Percentiles rank a stretch among this genome's conserved stretches.
Evolutionary conservation across 2,329 filamentous ascomycete species (phyloP).

Genomic region (Cucurbitaria berberidis): DNA sequence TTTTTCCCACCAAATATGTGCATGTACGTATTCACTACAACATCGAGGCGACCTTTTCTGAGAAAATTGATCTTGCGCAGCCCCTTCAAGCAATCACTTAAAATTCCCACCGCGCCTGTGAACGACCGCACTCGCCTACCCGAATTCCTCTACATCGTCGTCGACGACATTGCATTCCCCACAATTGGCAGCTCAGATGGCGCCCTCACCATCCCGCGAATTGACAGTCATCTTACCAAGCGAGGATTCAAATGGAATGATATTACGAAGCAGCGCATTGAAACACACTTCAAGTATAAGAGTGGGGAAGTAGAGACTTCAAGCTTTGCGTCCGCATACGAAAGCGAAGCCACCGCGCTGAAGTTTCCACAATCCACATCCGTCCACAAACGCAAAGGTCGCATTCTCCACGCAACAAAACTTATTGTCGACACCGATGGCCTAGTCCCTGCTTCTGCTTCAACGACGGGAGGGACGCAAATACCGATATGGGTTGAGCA

Average conservation of each 20-base stretch:
- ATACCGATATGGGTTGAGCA: constrained; percentile 13
- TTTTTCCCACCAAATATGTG: background rate
- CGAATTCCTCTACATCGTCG: background rate
- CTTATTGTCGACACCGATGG: constrained; percentile 1
- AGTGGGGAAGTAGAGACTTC: background rate
- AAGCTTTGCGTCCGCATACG: constrained; percentile 6
- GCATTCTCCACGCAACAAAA: background rate
- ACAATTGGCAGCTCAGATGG: background rate
- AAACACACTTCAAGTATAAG: constrained; percentile 1
- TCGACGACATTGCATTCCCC: background rate
- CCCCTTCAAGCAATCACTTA: background rate
- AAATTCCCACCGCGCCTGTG: background rate
- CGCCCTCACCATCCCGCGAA: background rate
- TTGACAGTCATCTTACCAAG: background rate
- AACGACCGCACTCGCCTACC: background rate
- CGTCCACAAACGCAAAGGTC: background rate
- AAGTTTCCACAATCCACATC: background rate
- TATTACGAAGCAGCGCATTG: background rate
- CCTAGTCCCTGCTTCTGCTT: background rate
- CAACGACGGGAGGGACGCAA: background rate
- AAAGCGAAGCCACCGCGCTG: constrained; percentile 2
- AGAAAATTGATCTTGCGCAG: background rate
- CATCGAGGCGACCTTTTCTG: background rate
- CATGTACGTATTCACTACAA: background rate
- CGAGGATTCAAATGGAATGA: background rate